Conservation (phyloP, 139 green algal genomes). For the Coelastrella sp. region DNA sequence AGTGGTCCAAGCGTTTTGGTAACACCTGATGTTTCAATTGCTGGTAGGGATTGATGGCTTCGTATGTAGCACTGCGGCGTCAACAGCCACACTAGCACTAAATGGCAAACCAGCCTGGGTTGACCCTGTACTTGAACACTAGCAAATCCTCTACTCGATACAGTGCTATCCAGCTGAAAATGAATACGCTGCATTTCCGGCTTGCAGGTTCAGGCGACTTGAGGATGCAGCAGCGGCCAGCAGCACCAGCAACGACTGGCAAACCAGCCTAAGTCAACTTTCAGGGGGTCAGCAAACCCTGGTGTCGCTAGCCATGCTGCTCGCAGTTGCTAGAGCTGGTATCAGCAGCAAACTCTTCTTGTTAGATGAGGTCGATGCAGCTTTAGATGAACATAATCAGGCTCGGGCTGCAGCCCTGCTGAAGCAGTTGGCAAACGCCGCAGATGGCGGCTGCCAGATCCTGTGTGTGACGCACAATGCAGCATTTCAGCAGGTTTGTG, state of each 20-base stretch:
- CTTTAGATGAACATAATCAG: conserved; percentile 77
- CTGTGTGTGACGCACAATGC: conserved; percentile 64
- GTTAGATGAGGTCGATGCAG: conserved; percentile 73
- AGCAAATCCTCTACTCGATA: background rate
- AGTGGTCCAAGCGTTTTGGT: too few relatives aligned
- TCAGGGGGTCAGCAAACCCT: conserved; percentile 76
- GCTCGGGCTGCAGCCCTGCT: background rate
- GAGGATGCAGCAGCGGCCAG: background rate
- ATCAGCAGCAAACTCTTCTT: conserved; percentile 53
- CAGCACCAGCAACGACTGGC: background rate
- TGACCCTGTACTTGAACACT: too few relatives aligned
- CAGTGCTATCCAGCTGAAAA: background rate
- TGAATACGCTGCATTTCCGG: too few relatives aligned
- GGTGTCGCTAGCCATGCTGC: conserved; percentile 70
- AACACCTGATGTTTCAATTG: too few relatives aligned
- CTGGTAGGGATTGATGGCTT: too few relatives aligned
- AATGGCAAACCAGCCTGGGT: too few relatives aligned
- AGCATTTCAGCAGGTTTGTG: conserved; percentile 56
- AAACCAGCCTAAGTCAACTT: conserved; percentile 54
- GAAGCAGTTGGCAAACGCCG: conserved; percentile 22
- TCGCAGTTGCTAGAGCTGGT: conserved; percentile 53
- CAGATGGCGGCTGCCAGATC: conserved; percentile 49
- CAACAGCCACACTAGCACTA: too few relatives aligned
- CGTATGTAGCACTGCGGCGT: too few relatives aligned
- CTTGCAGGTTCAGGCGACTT: background rate